Conservation (phyloP, 2,329 filamentous ascomycete species). For the Epicoccum sorghinum region DNA sequence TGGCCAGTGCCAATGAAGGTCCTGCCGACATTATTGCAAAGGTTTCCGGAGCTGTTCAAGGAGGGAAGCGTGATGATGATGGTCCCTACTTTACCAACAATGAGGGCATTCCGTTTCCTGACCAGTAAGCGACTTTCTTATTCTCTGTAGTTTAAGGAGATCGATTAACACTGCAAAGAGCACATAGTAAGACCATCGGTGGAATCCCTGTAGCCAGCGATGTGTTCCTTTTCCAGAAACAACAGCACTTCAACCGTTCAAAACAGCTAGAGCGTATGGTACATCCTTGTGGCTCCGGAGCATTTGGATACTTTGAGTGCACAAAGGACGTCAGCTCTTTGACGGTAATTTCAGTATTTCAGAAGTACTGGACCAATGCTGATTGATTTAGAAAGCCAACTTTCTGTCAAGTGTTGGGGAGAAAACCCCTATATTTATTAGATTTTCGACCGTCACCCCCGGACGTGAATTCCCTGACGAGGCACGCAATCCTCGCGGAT, state of each 20-base stretch:
- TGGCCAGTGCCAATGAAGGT: slow-evolving; percentile 56
- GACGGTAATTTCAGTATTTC: slow-evolving; percentile 24
- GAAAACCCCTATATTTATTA: slow-evolving; percentile 52
- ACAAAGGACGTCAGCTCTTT: slow-evolving; percentile 48
- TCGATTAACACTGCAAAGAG: slow-evolving; percentile 19
- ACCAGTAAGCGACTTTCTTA: slow-evolving; percentile 42
- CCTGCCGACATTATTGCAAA: slow-evolving; percentile 60
- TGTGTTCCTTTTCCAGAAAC: slow-evolving; percentile 60
- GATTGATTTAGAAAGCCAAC: slow-evolving; percentile 44
- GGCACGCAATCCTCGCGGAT: slow-evolving; percentile 55
- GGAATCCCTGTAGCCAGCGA: slow-evolving; percentile 60
- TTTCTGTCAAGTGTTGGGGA: slow-evolving; percentile 50
- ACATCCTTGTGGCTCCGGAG: slow-evolving; percentile 52
- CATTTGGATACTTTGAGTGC: slow-evolving; percentile 55
- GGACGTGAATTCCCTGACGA: slow-evolving; percentile 54
- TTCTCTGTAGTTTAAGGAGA: background rate
- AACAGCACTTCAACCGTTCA: slow-evolving; percentile 63
- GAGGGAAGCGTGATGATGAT: slow-evolving; percentile 58
- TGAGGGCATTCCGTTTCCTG: slow-evolving; percentile 59
- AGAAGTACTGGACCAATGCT: background rate
- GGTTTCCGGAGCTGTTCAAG: slow-evolving; percentile 54
- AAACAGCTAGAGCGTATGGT: slow-evolving; percentile 56
- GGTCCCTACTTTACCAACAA: slow-evolving; percentile 62
- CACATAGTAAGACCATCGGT: slow-evolving; percentile 60
- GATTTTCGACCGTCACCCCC: slow-evolving; percentile 54